phyloP scores from a whole-genome alignment of 805 yeast genomes.

The Kodamaea fukazawae region DNA sequence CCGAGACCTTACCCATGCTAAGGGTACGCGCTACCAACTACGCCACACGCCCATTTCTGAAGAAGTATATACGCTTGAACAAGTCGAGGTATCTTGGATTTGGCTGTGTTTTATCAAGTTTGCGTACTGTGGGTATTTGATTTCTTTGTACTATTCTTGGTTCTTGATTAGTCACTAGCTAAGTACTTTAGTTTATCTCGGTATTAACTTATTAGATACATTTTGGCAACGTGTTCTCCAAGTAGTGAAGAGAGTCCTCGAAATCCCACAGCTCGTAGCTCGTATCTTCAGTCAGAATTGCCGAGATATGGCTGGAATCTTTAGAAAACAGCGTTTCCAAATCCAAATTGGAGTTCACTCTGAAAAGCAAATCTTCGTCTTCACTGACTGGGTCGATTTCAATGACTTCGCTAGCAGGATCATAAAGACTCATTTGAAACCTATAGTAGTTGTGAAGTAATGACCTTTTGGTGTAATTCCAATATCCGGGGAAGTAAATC shows the following conservation, averaged over 20 bases:
- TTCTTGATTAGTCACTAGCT: no score
- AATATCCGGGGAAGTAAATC: neutral
- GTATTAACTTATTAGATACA: no score
- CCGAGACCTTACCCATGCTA: conserved; percentile 79
- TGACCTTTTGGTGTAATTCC: no score
- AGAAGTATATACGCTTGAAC: no score
- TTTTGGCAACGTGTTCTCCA: neutral
- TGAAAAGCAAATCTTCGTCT: neutral
- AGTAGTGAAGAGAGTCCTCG: conserved; percentile 3
- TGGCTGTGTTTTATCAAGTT: no score
- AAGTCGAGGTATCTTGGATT: no score
- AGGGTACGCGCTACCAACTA: conserved; percentile 82
- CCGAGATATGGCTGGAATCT: neutral
- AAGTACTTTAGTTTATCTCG: no score
- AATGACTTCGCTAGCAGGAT: neutral
- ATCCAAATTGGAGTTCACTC: neutral
- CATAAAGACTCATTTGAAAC: neutral
- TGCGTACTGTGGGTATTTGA: no score
- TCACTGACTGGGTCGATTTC: neutral
- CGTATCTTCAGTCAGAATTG: neutral
- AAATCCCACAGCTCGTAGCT: neutral
- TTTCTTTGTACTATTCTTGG: no score
- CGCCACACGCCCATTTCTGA: conserved; percentile 67
- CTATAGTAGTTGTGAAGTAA: neutral
- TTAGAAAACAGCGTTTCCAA: neutral